phyloP scores from a whole-genome alignment of 495 filamentous ascomycete species.

The Xylaria scruposa region DNA sequence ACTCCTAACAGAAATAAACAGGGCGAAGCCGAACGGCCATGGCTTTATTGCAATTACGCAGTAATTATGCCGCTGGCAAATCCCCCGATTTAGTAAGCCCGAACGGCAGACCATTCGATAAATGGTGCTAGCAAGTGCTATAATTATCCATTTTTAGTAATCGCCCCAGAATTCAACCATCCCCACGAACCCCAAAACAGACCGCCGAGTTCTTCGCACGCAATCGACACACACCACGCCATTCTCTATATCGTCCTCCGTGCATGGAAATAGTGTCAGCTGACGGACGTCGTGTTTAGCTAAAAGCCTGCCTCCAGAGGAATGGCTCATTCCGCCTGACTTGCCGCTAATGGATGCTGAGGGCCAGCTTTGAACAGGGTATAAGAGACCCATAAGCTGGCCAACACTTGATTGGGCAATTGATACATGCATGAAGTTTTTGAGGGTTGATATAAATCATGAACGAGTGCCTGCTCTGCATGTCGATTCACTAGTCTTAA shows the following conservation, averaged over 20 bases:
- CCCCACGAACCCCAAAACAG: constrained; percentile 3
- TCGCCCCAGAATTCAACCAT: constrained; percentile 7
- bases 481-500: constrained; percentile 8
- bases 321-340: not conserved
- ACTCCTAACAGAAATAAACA: constrained; percentile 3
- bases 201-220: not conserved
- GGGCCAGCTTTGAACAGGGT: constrained; percentile 5
- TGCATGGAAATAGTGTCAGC: constrained; percentile 20
- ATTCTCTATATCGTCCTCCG: constrained; percentile 10
- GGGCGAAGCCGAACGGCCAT: not conserved
- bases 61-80: not conserved
- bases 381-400: not conserved
- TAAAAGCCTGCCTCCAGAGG: not conserved
- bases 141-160: constrained; percentile 28
- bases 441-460: constrained; percentile 15
- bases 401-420: not conserved
- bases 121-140: constrained; percentile 24
- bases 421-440: not conserved
- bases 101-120: constrained; percentile 14
- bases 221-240: constrained; percentile 16
- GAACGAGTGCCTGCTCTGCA: not conserved
- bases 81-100: constrained; percentile 14
- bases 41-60: constrained; percentile 7
- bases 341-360: not conserved
- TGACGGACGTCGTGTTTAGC: constrained; percentile 2